These are phyloP conservation scores for Paecilomyces dactylethromorphus DNA, from an alignment of 2,329 filamentous ascomycete genomes.

Conservation along the genomic window DNA sequence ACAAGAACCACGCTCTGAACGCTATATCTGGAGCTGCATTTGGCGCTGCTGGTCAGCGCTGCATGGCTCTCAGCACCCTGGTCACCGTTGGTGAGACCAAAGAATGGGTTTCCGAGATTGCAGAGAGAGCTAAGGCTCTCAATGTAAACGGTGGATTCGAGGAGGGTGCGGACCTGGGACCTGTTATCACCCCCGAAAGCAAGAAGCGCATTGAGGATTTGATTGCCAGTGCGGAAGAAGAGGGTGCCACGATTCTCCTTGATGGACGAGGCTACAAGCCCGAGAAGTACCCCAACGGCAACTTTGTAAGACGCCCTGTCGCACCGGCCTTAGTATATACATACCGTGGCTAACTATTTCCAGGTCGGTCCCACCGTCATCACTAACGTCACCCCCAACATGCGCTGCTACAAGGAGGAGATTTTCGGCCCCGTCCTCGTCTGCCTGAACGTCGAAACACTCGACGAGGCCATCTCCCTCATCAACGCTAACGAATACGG, in stretches of 20 bases:
- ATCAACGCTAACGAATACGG: conserved; percentile 64
- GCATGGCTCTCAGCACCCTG: conserved; percentile 59
- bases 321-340: conserved; percentile 25
- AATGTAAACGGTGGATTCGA: conserved; percentile 58
- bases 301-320: conserved; percentile 52
- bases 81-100: conserved; percentile 58
- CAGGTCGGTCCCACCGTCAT: conserved; percentile 28
- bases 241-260: conserved; percentile 55
- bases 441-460: conserved; percentile 26
- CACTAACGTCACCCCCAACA: conserved; percentile 24
- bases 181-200: conserved; percentile 53
- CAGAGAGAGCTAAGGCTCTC: conserved; percentile 53
- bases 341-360: background rate
- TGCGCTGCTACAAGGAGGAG: conserved; percentile 31
- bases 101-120: conserved; percentile 57
- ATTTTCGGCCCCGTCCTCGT: conserved; percentile 33
- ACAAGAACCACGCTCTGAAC: conserved; percentile 60
- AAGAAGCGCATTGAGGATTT: conserved; percentile 54
- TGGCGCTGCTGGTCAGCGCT: conserved; percentile 60
- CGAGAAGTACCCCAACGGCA: conserved; percentile 56
- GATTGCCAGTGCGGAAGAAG: conserved; percentile 54
- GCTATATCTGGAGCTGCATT: conserved; percentile 61
- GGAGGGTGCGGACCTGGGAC: conserved; percentile 54
- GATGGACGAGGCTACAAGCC: conserved; percentile 55
- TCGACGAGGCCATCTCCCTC: conserved; percentile 36